Evolutionary conservation across 2,329 filamentous ascomycete species (phyloP), one percentile per base, ranked within the genome.

Genomic region (Neurospora sp.): DNA sequence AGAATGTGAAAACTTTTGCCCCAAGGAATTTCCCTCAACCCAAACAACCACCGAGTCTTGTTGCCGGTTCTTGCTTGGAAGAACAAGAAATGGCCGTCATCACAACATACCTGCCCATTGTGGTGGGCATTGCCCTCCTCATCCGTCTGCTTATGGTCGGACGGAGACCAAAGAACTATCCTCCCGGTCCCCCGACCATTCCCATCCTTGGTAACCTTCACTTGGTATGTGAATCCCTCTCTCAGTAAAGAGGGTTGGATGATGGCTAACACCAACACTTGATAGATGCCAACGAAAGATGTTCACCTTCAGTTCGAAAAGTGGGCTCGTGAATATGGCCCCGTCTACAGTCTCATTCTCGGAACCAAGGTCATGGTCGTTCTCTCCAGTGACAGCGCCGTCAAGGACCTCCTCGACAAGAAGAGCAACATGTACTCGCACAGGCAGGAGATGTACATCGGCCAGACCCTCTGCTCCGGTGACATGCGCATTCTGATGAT

Each of bases 181-280:
- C 76, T 4, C 76, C 76, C 6, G 76, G 76, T 2, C 76, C 76
- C 10, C 76, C 76, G 1, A 76, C 75, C 3, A 71, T 76, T 15
- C 76, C 75, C 1, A 68, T 77, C 38, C 69, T 77, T 6, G 76
- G 76, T 8, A 77, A 77, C 33, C 73, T 77, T 33, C 75, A 76
- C 41, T 71, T 70, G 71, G 73, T 75, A 71, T 39, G 73, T 39
- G 11, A 12, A 38, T 19, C 28, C 10, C 37, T 36, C 37, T 36
- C 33, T 36, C 33, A 36, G 6, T 36, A 17, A 15, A 40, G 19
- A 19, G 8, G 41, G 23, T n/a, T 33, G 37, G 5, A 17, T 19
- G 3, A 33, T 23, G 23, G 19, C 39, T 43, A 28, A 38, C 17
- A n/a, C 11, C 12, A 38, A 12, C 8, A 43, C 23, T 43, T 66